phyloP scores from a whole-genome alignment of 2,329 filamentous ascomycete genomes.

The Beauveria bassiana region DNA sequence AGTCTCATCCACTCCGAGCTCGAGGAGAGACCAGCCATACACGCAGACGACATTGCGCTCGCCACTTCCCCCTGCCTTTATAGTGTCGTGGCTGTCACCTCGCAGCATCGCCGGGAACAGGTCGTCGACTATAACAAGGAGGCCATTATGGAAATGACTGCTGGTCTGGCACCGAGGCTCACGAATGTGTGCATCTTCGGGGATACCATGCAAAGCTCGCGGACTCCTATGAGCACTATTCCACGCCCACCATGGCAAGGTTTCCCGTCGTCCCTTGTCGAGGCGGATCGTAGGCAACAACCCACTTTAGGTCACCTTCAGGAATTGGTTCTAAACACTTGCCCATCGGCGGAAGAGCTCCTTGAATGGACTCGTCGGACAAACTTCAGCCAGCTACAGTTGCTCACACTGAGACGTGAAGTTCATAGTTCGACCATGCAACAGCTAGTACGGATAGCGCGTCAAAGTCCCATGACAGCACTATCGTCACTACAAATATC shows the following conservation, averaged over 20 bases:
- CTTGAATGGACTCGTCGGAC: neutral
- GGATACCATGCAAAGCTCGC: neutral
- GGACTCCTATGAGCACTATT: neutral
- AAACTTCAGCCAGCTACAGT: neutral
- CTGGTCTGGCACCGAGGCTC: neutral
- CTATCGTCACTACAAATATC: neutral
- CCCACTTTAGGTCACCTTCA: neutral
- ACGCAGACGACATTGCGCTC: conserved; percentile 1
- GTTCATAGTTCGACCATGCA: neutral
- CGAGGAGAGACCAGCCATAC: neutral
- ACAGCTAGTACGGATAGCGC: neutral
- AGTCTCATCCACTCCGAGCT: neutral
- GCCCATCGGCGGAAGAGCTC: neutral
- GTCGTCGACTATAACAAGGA: neutral
- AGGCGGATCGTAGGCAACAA: neutral
- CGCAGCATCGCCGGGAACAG: neutral
- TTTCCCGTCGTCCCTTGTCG: neutral
- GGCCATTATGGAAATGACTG: conserved; percentile 4
- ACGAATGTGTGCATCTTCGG: neutral
- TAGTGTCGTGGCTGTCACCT: neutral
- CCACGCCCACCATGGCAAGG: neutral
- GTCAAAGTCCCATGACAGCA: neutral
- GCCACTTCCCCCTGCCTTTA: conserved; percentile 8
- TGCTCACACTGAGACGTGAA: neutral
- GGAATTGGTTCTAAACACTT: neutral